phyloP scores from a whole-genome alignment of 164 flowering plant species.

The Houttuynia cordata region DNA sequence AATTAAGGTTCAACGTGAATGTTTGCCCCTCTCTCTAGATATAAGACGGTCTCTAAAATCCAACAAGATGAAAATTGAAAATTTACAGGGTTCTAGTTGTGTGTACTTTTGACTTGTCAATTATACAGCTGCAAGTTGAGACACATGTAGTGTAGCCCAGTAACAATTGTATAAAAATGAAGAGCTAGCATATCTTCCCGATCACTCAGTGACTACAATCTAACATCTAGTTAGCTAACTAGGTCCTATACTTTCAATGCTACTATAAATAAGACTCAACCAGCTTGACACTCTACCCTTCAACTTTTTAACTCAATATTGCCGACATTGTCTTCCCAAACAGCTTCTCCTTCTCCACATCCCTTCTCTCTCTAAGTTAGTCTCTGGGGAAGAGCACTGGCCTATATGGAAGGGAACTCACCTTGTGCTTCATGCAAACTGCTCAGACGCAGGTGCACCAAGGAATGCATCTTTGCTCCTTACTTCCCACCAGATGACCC shows the following conservation, averaged over 20 bases:
- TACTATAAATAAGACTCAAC: neutral
- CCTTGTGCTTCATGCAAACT: slow-evolving; percentile 44
- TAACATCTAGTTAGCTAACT: too few relatives aligned
- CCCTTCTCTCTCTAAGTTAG: neutral
- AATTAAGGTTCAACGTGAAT: neutral
- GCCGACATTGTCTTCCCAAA: neutral
- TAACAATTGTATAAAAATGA: too few relatives aligned
- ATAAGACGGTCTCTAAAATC: too few relatives aligned
- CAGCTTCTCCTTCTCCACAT: neutral
- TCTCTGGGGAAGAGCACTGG: neutral
- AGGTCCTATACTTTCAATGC: neutral
- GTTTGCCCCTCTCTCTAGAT: neutral
- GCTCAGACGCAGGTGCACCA: slow-evolving; percentile 34
- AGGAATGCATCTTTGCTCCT: slow-evolving; percentile 30
- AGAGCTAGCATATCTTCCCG: too few relatives aligned
- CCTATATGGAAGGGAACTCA: slow-evolving; percentile 6
- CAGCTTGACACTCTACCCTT: neutral
- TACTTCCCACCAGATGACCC: slow-evolving; percentile 29
- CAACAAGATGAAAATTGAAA: too few relatives aligned
- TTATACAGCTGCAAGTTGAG: neutral
- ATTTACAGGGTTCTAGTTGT: too few relatives aligned
- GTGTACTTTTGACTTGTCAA: neutral
- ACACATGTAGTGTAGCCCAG: neutral
- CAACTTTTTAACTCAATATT: neutral
- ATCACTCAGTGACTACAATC: too few relatives aligned